Evolutionary conservation across 257 asterid genomes (phyloP).

Genomic region (Nicotiana noctiflora): DNA sequence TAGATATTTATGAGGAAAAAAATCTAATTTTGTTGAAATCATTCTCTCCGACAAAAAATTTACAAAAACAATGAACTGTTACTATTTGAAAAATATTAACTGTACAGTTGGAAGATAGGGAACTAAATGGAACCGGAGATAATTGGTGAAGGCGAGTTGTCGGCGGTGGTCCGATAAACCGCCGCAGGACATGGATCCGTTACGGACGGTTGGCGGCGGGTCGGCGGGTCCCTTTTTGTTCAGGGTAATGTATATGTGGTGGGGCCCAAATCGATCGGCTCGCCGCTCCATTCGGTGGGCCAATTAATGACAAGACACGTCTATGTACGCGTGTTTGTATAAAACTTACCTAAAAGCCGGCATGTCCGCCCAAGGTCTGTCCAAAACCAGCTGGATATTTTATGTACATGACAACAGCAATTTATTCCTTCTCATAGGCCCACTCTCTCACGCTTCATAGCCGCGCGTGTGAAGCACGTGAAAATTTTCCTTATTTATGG

Average conservation of each 20-base stretch:
- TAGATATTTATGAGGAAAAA: too few species aligned
- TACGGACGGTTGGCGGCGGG: background rate
- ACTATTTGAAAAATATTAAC: too few species aligned
- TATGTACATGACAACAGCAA: too few species aligned
- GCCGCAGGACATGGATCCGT: background rate
- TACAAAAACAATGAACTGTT: too few species aligned
- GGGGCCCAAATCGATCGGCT: background rate
- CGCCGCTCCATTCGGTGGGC: background rate
- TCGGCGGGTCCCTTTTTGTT: background rate
- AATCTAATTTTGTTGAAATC: too few species aligned
- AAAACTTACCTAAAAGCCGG: background rate
- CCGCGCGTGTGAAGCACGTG: background rate
- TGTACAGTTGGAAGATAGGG: background rate
- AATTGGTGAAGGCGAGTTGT: background rate
- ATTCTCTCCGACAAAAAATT: too few species aligned
- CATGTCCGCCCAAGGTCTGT: background rate
- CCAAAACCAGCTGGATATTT: background rate
- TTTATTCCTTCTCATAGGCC: background rate
- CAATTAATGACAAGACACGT: background rate
- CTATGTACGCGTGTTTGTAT: background rate
- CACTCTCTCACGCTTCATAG: background rate
- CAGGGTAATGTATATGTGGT: background rate
- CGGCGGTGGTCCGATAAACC: background rate
- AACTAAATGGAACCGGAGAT: background rate
- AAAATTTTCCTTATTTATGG: too few species aligned